phyloP scores from a whole-genome alignment of 192 early-diverging fungal species.

The Coemansia sp. region DNA sequence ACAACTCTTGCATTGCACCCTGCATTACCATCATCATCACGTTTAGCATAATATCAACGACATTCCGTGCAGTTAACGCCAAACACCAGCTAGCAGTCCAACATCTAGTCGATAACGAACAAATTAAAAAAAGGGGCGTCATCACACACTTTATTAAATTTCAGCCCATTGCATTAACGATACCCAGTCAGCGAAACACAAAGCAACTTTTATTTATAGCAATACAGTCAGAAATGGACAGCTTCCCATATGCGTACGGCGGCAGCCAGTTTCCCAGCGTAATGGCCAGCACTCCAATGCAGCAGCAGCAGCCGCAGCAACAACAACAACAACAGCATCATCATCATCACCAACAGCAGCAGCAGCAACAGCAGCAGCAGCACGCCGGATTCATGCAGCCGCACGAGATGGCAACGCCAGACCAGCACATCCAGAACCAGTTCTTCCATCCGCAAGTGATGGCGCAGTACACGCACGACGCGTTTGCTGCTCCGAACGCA shows the following conservation, averaged over 20 bases:
- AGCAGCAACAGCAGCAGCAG: not conserved
- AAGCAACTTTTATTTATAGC: not conserved
- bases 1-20: not conserved
- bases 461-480: conserved; percentile 17
- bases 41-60: not conserved
- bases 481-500: not conserved
- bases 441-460: conserved; percentile 17
- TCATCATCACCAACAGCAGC: conserved; percentile 26
- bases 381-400: not conserved
- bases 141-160: not conserved
- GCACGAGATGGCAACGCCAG: not conserved
- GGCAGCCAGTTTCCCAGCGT: conserved; percentile 19
- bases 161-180: not conserved
- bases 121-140: not conserved
- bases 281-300: conserved; percentile 14
- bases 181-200: not conserved
- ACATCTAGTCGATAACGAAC: not conserved
- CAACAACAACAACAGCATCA: conserved; percentile 22
- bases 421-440: conserved; percentile 3
- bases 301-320: not conserved
- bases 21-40: not conserved
- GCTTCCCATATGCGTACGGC: conserved; percentile 41
- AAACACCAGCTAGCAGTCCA: not conserved
- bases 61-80: not conserved
- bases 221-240: conserved; percentile 16